Base-by-base conservation (phyloP, 1,139 yeast genomes). In the Sporopachydermia cereana region DNA sequence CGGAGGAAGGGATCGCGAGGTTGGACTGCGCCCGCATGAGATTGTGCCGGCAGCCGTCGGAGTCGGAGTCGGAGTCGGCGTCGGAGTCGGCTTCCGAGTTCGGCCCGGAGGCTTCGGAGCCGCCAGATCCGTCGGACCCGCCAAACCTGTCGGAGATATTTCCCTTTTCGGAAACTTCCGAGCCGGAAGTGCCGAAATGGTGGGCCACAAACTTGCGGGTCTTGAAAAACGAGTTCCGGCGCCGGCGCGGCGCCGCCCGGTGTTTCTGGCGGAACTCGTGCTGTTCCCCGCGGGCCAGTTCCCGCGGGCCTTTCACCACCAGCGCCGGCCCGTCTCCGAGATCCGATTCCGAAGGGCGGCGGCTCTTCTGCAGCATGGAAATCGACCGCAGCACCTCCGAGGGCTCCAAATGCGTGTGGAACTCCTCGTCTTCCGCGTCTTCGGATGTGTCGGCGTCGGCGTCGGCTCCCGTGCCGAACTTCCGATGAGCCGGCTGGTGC, bases 341-440 rank as follows among this genome's bases (percentile, higher is more conserved):
- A 9, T 64, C 68, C 20, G 56, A 56, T 3, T 58, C 59, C 23
- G 44, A 46, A 16, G 41, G 24, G 18, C 54, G 43, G 34, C 72
- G 72, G 44, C 69, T 68, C 46, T 72, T 69, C 55, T 79, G 81
- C 62, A 86, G 67, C 79, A 85, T 78, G 44, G 85, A 80, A 52
- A 86, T 82, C 1, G 95, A 85, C 63, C 82, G 71, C 57, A 71
- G 81, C 79, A 88, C 81, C 57, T 88, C 96, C 44, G 83, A 77
- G 1, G 96, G 96, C 29, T 79, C 79, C 9, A 84, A 67, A 36
- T 79, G 79, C 55, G 5, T 34, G 18, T 50, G 17, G 49, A 49
- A 4, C 22, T 16, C 22, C 22, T 34, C 39, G 18, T 16, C 18
- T 20, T 34, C 12, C 5, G 9, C 39, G 22, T 5, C 5, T 7